A percentile compares a stretch with the other conserved stretches of the same genome.
Evolutionary conservation across 1,284 basidiomycete species (phyloP).

Genomic region (Cutaneotrichosporon dermatis): DNA sequence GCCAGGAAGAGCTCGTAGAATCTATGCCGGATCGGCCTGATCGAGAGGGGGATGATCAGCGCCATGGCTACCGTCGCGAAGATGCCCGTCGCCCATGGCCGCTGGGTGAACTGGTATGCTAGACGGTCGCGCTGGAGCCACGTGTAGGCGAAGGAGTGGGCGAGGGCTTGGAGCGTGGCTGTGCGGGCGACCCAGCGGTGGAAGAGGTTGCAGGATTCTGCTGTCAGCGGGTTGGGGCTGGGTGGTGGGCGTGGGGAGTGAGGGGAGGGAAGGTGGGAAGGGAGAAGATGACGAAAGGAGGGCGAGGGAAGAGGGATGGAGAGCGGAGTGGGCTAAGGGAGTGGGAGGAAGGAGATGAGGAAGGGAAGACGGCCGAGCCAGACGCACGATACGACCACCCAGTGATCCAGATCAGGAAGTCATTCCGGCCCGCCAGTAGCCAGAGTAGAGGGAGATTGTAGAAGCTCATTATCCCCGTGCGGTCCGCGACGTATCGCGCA

Average conservation of each 20-base stretch:
- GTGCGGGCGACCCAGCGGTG: constrained; percentile 33
- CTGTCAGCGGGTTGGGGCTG: no score
- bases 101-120: not conserved
- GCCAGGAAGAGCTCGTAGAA: constrained; percentile 33
- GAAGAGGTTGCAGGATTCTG: constrained; percentile 25
- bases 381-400: constrained; percentile 31
- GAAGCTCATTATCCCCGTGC: constrained; percentile 32
- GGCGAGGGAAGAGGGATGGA: no score
- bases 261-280: no score
- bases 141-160: constrained; percentile 19
- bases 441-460: constrained; percentile 32
- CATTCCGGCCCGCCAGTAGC: constrained; percentile 30
- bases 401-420: constrained; percentile 33
- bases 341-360: no score
- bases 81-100: constrained; percentile 7
- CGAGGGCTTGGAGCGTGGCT: constrained; percentile 23
- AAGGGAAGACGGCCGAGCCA: no score
- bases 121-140: not conserved
- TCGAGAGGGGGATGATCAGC: constrained; percentile 20
- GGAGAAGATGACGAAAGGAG: no score
- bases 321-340: no score
- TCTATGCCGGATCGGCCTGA: constrained; percentile 18
- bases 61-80: constrained; percentile 22
- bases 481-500: constrained; percentile 25
- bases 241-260: no score